phyloP scores from a whole-genome alignment of 2,329 filamentous ascomycete genomes.

The Talaromyces sp. region DNA sequence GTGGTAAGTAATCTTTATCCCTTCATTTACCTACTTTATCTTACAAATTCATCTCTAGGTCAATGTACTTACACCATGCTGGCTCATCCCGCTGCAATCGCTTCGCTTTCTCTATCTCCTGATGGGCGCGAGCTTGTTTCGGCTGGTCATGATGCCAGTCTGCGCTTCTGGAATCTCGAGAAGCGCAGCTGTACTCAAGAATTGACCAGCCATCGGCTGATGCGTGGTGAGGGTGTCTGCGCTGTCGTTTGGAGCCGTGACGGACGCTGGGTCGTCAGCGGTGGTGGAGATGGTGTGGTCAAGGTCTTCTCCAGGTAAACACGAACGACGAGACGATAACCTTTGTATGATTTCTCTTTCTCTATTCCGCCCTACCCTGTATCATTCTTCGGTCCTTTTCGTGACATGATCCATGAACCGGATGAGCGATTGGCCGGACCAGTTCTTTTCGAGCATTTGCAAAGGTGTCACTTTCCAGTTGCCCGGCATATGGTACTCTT shows the following conservation, averaged over 20 bases:
- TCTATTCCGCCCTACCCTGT: conserved; percentile 21
- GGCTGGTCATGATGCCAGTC: conserved; percentile 90
- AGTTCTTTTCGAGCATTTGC: conserved; percentile 40
- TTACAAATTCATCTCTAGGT: conserved; percentile 57
- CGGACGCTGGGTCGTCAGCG: conserved; percentile 90
- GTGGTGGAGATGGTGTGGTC: conserved; percentile 90
- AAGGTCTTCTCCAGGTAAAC: conserved; percentile 71
- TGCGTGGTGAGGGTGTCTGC: conserved; percentile 95
- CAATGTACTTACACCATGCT: conserved; percentile 99
- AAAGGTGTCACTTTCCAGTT: conserved; percentile 35
- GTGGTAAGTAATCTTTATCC: conserved; percentile 67
- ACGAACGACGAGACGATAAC: conserved; percentile 25
- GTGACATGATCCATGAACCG: conserved; percentile 36
- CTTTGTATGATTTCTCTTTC: conserved; percentile 32
- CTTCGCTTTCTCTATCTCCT: conserved; percentile 85
- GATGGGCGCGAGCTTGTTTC: conserved; percentile 94
- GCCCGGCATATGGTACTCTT: conserved; percentile 36
- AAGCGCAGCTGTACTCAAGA: conserved; percentile 95
- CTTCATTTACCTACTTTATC: neutral
- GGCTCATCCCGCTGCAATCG: conserved; percentile 90
- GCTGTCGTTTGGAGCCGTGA: conserved; percentile 95
- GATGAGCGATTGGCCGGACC: conserved; percentile 38
- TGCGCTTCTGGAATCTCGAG: conserved; percentile 96
- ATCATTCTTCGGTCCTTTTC: conserved; percentile 30
- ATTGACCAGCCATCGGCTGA: conserved; percentile 87